Percentiles rank a stretch among this genome's conserved stretches.
phyloP scores from a whole-genome alignment of 768 basidiomycete genomes.

The Leccinum arenicola region DNA sequence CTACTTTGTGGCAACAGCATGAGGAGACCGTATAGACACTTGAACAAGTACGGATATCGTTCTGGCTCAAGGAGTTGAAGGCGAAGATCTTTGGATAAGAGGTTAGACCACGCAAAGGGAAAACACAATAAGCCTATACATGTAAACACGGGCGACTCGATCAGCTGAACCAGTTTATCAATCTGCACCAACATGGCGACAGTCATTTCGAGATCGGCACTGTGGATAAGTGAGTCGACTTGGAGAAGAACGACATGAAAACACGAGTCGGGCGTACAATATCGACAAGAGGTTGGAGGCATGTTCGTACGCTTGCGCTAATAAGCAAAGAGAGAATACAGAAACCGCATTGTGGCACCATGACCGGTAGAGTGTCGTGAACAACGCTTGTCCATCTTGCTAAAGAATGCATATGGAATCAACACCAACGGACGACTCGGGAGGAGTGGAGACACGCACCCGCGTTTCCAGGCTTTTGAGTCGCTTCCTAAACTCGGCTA shows the following conservation, averaged over 20 bases:
- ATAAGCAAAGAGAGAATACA: constrained; percentile 91
- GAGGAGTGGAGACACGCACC: constrained; percentile 41
- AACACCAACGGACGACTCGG: neutral
- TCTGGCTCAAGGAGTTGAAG: constrained; percentile 96
- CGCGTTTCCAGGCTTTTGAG: constrained; percentile 92
- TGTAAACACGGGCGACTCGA: constrained; percentile 98
- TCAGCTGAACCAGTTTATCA: constrained; percentile 95
- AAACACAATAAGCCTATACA: constrained; percentile 50
- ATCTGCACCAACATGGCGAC: constrained; percentile 93
- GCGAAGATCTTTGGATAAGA: constrained; percentile 58
- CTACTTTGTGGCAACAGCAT: constrained; percentile 98
- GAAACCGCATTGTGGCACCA: constrained; percentile 99
- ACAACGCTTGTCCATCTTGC: constrained; percentile 96
- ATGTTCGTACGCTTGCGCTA: constrained; percentile 99
- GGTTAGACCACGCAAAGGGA: neutral
- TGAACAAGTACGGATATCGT: constrained; percentile 93
- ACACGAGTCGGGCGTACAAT: constrained; percentile 55
- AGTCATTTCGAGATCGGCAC: constrained; percentile 95
- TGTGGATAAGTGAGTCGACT: constrained; percentile 30
- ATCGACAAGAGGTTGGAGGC: constrained; percentile 94
- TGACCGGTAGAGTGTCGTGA: constrained; percentile 90
- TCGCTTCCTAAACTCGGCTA: constrained; percentile 91
- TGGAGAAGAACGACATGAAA: neutral
- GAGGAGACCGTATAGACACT: constrained; percentile 93
- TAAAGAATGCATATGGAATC: constrained; percentile 22